phyloP scores from a whole-genome alignment of 2,329 filamentous ascomycete genomes.

The Scedosporium dehoogii region DNA sequence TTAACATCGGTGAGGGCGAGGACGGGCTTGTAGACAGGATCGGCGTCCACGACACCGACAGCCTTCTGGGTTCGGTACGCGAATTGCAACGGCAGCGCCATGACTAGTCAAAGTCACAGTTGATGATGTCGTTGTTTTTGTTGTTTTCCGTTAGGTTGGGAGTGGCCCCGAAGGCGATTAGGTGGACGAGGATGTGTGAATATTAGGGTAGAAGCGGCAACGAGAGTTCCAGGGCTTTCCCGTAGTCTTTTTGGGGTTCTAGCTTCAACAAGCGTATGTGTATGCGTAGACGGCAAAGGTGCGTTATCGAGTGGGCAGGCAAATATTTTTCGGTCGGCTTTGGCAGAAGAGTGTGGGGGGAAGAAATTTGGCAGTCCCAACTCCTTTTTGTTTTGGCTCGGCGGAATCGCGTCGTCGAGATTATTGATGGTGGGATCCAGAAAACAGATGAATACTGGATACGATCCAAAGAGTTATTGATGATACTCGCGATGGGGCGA shows the following conservation, averaged over 20 bases:
- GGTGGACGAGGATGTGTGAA: background rate
- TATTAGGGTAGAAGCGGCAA: background rate
- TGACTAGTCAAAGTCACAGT: constrained; percentile 88
- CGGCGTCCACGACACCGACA: constrained; percentile 88
- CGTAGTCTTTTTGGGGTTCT: background rate
- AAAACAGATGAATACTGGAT: constrained; percentile 1
- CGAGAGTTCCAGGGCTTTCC: background rate
- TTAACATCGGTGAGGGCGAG: constrained; percentile 32
- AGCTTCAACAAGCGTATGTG: background rate
- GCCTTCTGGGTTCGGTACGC: constrained; percentile 95
- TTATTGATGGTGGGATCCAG: background rate
- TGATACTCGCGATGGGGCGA: background rate
- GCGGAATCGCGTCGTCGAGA: background rate
- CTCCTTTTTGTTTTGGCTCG: background rate
- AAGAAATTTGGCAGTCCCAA: background rate
- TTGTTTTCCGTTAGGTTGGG: background rate
- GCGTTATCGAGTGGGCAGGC: background rate
- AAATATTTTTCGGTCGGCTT: background rate
- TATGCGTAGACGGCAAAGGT: background rate
- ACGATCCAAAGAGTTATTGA: background rate
- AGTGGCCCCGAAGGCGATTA: constrained; percentile 5
- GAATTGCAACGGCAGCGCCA: constrained; percentile 90
- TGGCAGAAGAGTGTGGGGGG: background rate
- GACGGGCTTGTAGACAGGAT: constrained; percentile 76
- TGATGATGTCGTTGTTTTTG: constrained; percentile 5